A percentile compares a stretch with the other conserved stretches of the same genome.
Evolutionary conservation across 2,329 filamentous ascomycete genomes (phyloP).

Genomic region (Cytospora chrysosperma): DNA sequence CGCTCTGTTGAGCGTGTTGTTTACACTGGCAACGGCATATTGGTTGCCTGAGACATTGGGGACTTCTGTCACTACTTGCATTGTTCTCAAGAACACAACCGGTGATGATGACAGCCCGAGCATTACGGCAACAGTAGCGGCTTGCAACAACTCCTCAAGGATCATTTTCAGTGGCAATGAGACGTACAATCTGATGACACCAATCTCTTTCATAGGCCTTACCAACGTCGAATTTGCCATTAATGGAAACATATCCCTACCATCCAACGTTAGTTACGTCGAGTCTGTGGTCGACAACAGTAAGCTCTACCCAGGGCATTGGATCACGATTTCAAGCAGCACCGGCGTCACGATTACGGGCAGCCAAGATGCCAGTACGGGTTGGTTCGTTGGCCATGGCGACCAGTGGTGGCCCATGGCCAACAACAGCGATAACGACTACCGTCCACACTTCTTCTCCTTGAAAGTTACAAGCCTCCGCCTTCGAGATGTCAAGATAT

Average conservation of each 20-base stretch:
- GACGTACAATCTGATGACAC: conserved; percentile 28
- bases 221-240: conserved; percentile 27
- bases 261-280: conserved; percentile 25
- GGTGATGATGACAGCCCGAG: conserved; percentile 25
- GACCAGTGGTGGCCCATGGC: conserved; percentile 27
- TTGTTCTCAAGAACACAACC: conserved; percentile 25
- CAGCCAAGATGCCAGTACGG: conserved; percentile 21
- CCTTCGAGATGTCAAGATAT: conserved; percentile 27
- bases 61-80: conserved; percentile 22
- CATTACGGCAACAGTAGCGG: conserved; percentile 19
- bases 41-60: conserved; percentile 24
- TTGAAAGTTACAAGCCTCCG: conserved; percentile 25
- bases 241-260: conserved; percentile 26
- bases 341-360: conserved; percentile 25
- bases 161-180: conserved; percentile 24
- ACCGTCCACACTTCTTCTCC: conserved; percentile 28
- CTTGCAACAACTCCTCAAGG: conserved; percentile 22
- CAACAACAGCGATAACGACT: conserved; percentile 24
- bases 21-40: conserved; percentile 16
- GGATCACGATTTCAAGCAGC: conserved; percentile 24
- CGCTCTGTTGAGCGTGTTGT: background rate
- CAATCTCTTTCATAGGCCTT: conserved; percentile 24
- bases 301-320: conserved; percentile 27
- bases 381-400: conserved; percentile 28
- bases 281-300: conserved; percentile 26